phyloP scores from a whole-genome alignment of 208 protist species.

The Leishmania tarentolae region DNA sequence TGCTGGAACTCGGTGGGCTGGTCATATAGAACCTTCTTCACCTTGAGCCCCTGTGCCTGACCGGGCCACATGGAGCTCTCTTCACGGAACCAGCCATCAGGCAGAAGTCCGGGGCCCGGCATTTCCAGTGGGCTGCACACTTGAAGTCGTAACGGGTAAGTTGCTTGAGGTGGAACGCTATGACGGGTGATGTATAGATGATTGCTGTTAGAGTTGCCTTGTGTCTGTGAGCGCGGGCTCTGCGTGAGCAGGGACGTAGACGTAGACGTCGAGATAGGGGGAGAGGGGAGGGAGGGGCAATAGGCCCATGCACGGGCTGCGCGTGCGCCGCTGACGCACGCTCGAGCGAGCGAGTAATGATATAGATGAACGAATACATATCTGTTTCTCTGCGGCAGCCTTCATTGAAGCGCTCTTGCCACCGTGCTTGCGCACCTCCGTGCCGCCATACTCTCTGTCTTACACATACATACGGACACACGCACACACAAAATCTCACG shows the following conservation, averaged over 20 bases:
- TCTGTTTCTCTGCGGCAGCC: too few relatives aligned
- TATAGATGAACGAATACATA: too few relatives aligned
- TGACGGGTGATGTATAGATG: not conserved
- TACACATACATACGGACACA: too few relatives aligned
- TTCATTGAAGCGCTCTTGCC: too few relatives aligned
- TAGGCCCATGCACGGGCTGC: not conserved
- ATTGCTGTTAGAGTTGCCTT: not conserved
- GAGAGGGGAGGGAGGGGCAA: not conserved
- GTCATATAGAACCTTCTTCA: conserved; percentile 90
- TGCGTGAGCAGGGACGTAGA: not conserved
- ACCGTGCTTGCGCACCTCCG: too few relatives aligned
- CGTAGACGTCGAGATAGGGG: not conserved
- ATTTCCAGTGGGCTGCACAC: conserved; percentile 15
- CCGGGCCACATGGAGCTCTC: conserved; percentile 89
- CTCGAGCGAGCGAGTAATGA: too few relatives aligned
- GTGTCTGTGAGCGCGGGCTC: not conserved
- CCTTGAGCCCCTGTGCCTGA: conserved; percentile 85
- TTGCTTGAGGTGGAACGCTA: not conserved
- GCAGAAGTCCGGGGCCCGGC: conserved; percentile 72
- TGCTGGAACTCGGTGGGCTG: conserved; percentile 85
- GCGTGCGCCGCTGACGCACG: not conserved
- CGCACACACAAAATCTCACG: too few relatives aligned
- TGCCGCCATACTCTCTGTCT: too few relatives aligned
- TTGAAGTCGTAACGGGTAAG: not conserved
- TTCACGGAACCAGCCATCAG: conserved; percentile 93